Evolutionary conservation across 441 rosid genomes (phyloP).

Genomic region (Erodium moschatum): DNA sequence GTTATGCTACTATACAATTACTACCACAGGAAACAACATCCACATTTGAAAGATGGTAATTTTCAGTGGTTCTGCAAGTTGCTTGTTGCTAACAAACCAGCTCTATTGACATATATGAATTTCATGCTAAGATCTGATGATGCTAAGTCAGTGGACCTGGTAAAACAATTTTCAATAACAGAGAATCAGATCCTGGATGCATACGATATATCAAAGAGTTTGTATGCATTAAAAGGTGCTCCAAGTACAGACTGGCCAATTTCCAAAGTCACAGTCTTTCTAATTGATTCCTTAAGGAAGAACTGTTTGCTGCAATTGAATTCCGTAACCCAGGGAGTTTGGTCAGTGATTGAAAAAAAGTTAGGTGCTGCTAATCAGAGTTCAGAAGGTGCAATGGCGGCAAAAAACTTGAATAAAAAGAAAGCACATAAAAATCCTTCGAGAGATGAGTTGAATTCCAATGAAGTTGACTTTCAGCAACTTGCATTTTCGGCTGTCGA

Average conservation of each 20-base stretch:
- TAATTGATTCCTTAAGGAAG: slow-evolving; percentile 47
- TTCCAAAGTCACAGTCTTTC: slow-evolving; percentile 47
- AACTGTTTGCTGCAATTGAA: slow-evolving; percentile 45
- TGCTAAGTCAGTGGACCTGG: slow-evolving; percentile 22
- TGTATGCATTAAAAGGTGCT: slow-evolving; percentile 38
- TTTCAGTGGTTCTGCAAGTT: slow-evolving; percentile 60
- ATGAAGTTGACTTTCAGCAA: slow-evolving; percentile 39
- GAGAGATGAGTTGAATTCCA: slow-evolving; percentile 11
- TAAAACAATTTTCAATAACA: slow-evolving; percentile 36
- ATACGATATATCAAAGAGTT: slow-evolving; percentile 42
- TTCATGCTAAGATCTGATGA: slow-evolving; percentile 25
- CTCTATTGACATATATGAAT: slow-evolving; percentile 41
- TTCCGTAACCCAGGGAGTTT: slow-evolving; percentile 50
- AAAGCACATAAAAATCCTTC: slow-evolving; percentile 27
- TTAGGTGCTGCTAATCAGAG: slow-evolving; percentile 21
- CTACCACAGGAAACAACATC: slow-evolving; percentile 52
- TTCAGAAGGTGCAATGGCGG: slow-evolving; percentile 3
- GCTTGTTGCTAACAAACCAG: slow-evolving; percentile 43
- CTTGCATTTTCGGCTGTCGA: slow-evolving; percentile 57
- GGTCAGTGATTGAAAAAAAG: slow-evolving; percentile 67
- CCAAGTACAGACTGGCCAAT: slow-evolving; percentile 44
- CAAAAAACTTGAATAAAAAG: slow-evolving; percentile 30
- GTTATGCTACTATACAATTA: slow-evolving; percentile 70
- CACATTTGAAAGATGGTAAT: slow-evolving; percentile 37
- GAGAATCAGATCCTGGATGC: slow-evolving; percentile 64